A percentile compares a stretch with the other conserved stretches of the same genome.
Evolutionary conservation across 2,329 filamentous ascomycete species (phyloP).

Genomic region (Tricladium varicosporioides): DNA sequence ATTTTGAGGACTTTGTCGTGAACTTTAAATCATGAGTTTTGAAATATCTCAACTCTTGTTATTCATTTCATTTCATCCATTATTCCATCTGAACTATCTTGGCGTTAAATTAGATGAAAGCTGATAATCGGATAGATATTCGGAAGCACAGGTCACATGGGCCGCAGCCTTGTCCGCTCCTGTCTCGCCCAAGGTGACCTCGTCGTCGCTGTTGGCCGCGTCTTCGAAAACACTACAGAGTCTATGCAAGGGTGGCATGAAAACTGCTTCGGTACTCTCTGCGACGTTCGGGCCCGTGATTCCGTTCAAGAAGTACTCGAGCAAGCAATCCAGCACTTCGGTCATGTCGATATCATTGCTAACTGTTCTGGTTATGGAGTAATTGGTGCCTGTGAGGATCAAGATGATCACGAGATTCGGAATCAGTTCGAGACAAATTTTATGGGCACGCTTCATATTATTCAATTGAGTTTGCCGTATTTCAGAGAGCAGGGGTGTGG

Average conservation of each 20-base stretch:
- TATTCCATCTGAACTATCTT: neutral
- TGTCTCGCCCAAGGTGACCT: conserved; percentile 78
- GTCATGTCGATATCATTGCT: conserved; percentile 81
- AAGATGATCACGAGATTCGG: conserved; percentile 90
- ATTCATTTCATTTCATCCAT: neutral
- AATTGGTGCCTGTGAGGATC: conserved; percentile 93
- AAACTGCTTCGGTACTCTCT: conserved; percentile 77
- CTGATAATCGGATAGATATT: conserved; percentile 61
- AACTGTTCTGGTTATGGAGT: conserved; percentile 96
- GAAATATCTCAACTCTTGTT: neutral
- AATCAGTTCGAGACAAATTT: conserved; percentile 99
- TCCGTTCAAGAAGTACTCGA: conserved; percentile 74
- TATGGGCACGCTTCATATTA: conserved; percentile 90
- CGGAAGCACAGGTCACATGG: conserved; percentile 96
- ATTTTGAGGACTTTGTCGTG: no score
- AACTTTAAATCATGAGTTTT: no score
- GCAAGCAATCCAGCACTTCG: conserved; percentile 70
- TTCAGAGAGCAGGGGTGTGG: conserved; percentile 75
- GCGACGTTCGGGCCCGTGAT: conserved; percentile 80
- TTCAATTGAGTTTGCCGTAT: conserved; percentile 83
- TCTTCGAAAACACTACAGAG: conserved; percentile 70
- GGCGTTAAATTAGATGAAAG: conserved; percentile 1
- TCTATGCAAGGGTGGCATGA: conserved; percentile 70
- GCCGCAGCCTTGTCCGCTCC: conserved; percentile 80
- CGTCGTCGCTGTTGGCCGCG: conserved; percentile 82